Conservation (phyloP, 805 yeast genomes). For the Candida railenensis region DNA sequence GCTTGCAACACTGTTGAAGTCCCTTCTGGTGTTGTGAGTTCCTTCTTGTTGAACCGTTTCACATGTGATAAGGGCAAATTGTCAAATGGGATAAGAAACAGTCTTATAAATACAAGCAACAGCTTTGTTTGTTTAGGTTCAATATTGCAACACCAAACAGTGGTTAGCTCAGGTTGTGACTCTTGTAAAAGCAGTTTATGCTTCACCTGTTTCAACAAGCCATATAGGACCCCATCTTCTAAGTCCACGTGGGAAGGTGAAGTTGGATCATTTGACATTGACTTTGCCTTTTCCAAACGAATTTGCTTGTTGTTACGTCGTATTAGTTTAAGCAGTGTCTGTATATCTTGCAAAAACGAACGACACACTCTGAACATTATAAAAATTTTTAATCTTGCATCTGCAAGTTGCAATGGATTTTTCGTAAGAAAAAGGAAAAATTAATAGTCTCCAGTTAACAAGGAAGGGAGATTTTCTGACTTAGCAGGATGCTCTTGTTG, state of each 20-base stretch:
- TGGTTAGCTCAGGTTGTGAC: slow-evolving; percentile 19
- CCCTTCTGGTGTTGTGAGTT: slow-evolving; percentile 6
- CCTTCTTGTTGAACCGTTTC: slow-evolving; percentile 51
- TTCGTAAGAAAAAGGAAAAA: background rate
- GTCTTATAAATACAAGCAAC: slow-evolving; percentile 24
- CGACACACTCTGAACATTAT: slow-evolving; percentile 1
- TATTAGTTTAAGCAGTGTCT: slow-evolving; percentile 4
- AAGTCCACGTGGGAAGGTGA: slow-evolving; percentile 40
- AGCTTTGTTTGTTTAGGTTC: slow-evolving; percentile 32
- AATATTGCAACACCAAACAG: slow-evolving; percentile 51
- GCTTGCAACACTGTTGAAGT: slow-evolving; percentile 26
- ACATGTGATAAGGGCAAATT: slow-evolving; percentile 37
- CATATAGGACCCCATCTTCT: slow-evolving; percentile 43
- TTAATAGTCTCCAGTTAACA: background rate
- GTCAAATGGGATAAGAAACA: slow-evolving; percentile 26
- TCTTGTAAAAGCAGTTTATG: slow-evolving; percentile 16
- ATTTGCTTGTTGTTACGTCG: slow-evolving; percentile 3
- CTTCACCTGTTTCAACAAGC: slow-evolving; percentile 45
- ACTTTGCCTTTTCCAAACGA: background rate
- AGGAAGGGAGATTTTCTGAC: background rate
- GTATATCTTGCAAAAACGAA: slow-evolving; percentile 2
- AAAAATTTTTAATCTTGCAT: background rate
- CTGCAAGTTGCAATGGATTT: background rate
- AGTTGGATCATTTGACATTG: slow-evolving; percentile 1
- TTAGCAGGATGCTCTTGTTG: background rate